A percentile compares a stretch with the other conserved stretches of the same genome.
Conservation (phyloP, 2,329 filamentous ascomycete genomes). For the Rhinocladiella mackenziei region DNA sequence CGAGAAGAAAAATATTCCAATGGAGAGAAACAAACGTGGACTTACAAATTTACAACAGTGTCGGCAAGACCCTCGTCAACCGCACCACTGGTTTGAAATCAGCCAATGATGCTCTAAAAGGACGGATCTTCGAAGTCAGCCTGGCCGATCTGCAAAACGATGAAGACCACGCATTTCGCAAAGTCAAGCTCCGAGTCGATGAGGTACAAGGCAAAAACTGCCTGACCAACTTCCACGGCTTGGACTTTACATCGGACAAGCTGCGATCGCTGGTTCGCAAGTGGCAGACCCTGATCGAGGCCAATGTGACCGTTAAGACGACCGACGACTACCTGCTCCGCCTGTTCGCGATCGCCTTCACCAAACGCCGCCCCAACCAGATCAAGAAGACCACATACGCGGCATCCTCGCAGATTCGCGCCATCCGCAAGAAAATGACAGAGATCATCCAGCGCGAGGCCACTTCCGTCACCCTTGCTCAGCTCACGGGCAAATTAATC, state of each 20-base stretch:
- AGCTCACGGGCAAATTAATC: conserved; percentile 98
- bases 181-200: conserved; percentile 97
- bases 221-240: conserved; percentile 99
- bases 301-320: conserved; percentile 99
- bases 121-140: conserved; percentile 97
- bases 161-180: conserved; percentile 99
- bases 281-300: conserved; percentile 99
- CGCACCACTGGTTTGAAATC: conserved; percentile 99
- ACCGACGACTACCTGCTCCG: conserved; percentile 99
- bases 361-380: conserved; percentile 98
- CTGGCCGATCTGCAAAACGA: conserved; percentile 99
- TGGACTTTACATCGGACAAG: conserved; percentile 99
- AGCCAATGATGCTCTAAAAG: conserved; percentile 98
- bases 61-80: conserved; percentile 99
- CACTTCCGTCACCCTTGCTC: conserved; percentile 84
- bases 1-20: conserved; percentile 18
- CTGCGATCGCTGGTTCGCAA: conserved; percentile 98
- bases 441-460: conserved; percentile 99
- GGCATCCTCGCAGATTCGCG: conserved; percentile 91
- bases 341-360: conserved; percentile 98
- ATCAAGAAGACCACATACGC: conserved; percentile 99
- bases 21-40: conserved; percentile 23
- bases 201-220: conserved; percentile 99
- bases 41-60: conserved; percentile 58
- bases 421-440: conserved; percentile 99